Base-by-base conservation (phyloP, 2,329 filamentous ascomycete species). In the Aspergillus clavatus region DNA sequence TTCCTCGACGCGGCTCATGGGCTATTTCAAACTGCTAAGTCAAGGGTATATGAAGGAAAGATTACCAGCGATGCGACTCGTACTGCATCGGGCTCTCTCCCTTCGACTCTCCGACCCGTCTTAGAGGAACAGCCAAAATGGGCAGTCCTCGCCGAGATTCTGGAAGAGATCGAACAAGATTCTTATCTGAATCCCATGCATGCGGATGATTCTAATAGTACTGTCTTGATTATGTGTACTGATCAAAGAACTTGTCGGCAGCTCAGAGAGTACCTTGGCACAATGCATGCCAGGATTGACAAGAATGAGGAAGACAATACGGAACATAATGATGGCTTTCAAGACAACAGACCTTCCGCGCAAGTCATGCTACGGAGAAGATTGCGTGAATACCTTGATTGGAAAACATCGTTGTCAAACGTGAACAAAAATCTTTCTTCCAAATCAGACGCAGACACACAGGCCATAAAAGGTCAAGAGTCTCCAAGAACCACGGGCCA, bases 101-200 rank as follows among this genome's bases (percentile, higher is more conserved):
- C 74, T 8, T 71, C 89, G 55, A 80, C 84, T 1, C 72, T 96
- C 6, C 77, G 81, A 4, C 88, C 91, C 0, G 85, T 95, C 0
- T 77, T 98, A 1, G 93, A 98, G 67, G 90, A 96, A 63, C 84
- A 94, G 55, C 93, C 93, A 3, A 98, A 98, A 64, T 98, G 93
- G 93, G 76, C 77, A 21, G 74, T 95, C 12, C 73, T 98, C 14
- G 85, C 88, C n/a, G 89, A 96, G 45, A 84, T 96, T 0, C 72
- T 98, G 4, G 85, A 91, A 52, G 93, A 98, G 67, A 95, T 98
- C 55, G 93, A 97, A 59, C 81, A 84, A 42, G 90, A 95, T 59
- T 76, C 89, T 12, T 93, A 94, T 63, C 84, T 94, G 59, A 90
- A 94, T 51, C 86, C 88, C 5, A 72, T 76, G 7, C 71, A 77